Conservation (phyloP, 352 stramenopile genomes). For the Phytophthora pinifolia region DNA sequence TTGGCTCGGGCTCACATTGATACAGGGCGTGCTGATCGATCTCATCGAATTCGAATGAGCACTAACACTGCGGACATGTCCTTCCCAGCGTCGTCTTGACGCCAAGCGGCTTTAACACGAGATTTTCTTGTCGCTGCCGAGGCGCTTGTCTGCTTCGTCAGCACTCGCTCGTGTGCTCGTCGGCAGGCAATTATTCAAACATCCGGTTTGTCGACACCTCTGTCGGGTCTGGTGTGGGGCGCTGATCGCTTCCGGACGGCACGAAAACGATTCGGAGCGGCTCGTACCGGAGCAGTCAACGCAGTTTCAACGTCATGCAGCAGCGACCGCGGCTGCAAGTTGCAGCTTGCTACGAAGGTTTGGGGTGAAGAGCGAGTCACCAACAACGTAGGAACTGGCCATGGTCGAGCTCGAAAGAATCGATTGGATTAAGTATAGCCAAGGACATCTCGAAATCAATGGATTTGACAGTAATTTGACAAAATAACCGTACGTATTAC, state of each 20-base stretch:
- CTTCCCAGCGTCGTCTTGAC: not conserved
- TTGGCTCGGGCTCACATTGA: no score
- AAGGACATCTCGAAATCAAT: no score
- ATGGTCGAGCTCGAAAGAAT: no score
- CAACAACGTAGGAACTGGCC: no score
- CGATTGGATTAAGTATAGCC: no score
- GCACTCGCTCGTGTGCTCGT: conserved; percentile 5
- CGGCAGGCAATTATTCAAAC: conserved; percentile 11
- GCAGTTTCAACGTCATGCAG: not conserved
- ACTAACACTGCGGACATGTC: conserved; percentile 11
- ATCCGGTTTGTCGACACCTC: conserved; percentile 7
- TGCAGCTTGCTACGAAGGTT: not conserved
- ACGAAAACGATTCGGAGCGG: conserved; percentile 8
- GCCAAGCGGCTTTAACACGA: conserved; percentile 10
- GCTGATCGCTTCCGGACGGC: conserved; percentile 15
- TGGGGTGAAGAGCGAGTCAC: no score
- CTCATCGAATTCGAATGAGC: conserved; percentile 20
- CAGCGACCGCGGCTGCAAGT: not conserved
- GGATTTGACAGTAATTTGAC: no score
- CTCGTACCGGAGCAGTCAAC: conserved; percentile 14
- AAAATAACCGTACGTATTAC: no score
- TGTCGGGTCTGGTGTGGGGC: conserved; percentile 6
- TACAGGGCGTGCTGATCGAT: not conserved
- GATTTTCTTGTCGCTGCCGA: conserved; percentile 10
- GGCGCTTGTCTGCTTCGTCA: conserved; percentile 14